phyloP scores from a whole-genome alignment of 495 filamentous ascomycete genomes.

The Arthonia radiata region DNA sequence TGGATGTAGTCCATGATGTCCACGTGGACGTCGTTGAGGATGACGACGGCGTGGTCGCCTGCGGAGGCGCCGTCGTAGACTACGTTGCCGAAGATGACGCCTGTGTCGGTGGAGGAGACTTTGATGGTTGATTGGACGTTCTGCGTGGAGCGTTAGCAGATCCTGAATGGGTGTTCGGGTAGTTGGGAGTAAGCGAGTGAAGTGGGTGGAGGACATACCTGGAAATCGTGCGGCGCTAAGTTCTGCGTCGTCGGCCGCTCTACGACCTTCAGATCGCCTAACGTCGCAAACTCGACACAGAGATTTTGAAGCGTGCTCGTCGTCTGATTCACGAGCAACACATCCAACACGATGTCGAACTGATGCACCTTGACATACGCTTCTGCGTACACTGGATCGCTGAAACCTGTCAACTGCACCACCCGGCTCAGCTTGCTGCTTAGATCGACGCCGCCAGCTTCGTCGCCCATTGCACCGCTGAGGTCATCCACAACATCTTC shows the following conservation, averaged over 20 bases:
- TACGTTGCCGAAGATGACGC: slow-evolving; percentile 97
- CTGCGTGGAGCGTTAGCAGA: no score
- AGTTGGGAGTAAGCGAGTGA: no score
- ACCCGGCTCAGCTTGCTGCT: slow-evolving; percentile 87
- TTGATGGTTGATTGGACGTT: slow-evolving; percentile 99
- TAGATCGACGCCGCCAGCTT: slow-evolving; percentile 58
- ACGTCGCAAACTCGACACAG: slow-evolving; percentile 89
- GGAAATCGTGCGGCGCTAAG: slow-evolving; percentile 81
- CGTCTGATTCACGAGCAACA: slow-evolving; percentile 93
- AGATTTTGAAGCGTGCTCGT: slow-evolving; percentile 91
- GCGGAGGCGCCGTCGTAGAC: slow-evolving; percentile 92
- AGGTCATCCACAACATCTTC: slow-evolving; percentile 78
- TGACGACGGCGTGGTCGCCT: slow-evolving; percentile 91
- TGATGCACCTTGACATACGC: slow-evolving; percentile 97
- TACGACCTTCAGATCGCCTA: slow-evolving; percentile 94
- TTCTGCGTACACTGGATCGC: slow-evolving; percentile 92
- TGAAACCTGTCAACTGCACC: slow-evolving; percentile 95
- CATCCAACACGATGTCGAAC: slow-evolving; percentile 95
- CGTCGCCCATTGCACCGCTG: slow-evolving; percentile 81
- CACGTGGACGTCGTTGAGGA: slow-evolving; percentile 94
- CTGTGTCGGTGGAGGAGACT: slow-evolving; percentile 93
- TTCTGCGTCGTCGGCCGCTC: slow-evolving; percentile 92
- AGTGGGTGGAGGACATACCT: no score
- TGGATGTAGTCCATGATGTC: slow-evolving; percentile 99
- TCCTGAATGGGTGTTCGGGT: no score